Conservation (phyloP, 2,329 filamentous ascomycete species). For the Sordariomycetes sp. region DNA sequence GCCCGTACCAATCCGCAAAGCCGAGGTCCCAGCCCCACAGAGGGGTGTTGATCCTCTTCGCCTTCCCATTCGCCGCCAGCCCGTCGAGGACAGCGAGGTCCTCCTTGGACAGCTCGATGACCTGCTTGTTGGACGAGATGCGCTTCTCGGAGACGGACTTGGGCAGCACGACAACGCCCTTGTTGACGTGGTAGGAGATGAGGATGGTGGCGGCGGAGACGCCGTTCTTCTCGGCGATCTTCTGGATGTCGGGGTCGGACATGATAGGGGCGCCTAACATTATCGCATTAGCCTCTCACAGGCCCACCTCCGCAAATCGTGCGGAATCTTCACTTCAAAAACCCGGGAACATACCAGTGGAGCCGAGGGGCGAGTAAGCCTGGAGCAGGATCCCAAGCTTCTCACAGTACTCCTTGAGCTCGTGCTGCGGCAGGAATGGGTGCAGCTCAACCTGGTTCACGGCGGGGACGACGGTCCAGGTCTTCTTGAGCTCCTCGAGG, state of each 20-base stretch:
- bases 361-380: constrained; percentile 17
- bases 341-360: neutral
- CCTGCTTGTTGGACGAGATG: constrained; percentile 9
- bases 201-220: constrained; percentile 11
- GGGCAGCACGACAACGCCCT: constrained; percentile 9
- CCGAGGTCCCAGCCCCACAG: constrained; percentile 17
- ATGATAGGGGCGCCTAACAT: neutral
- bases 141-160: constrained; percentile 11
- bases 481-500: constrained; percentile 58
- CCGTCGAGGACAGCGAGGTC: constrained; percentile 5
- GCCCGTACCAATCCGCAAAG: constrained; percentile 19
- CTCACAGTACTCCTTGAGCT: constrained; percentile 39
- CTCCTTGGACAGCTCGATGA: constrained; percentile 8
- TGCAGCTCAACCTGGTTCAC: constrained; percentile 79
- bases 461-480: constrained; percentile 40
- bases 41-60: constrained; percentile 18
- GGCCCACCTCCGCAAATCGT: neutral
- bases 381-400: constrained; percentile 19
- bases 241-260: neutral
- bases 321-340: neutral
- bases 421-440: constrained; percentile 38
- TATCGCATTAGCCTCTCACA: neutral
- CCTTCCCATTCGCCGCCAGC: constrained; percentile 16
- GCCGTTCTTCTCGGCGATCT: constrained; percentile 8
- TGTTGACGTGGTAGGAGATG: constrained; percentile 11